phyloP scores from a whole-genome alignment of 1,284 basidiomycete species.

The Microbotryum lychnidis-dioicae region DNA sequence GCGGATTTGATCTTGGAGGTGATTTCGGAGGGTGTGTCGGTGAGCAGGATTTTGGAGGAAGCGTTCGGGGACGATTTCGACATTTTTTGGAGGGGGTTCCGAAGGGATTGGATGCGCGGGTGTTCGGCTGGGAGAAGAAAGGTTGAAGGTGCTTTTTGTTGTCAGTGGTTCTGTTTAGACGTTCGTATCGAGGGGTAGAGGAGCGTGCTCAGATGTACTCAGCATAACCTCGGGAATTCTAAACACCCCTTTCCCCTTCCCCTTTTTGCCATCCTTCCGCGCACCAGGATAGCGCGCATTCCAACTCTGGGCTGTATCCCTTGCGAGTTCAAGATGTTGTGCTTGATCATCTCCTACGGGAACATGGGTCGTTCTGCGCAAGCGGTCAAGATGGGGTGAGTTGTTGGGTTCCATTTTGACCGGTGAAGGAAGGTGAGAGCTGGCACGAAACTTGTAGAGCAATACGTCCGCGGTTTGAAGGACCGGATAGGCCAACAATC shows the following conservation, averaged over 20 bases:
- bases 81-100: slow-evolving; percentile 83
- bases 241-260: slow-evolving; percentile 49
- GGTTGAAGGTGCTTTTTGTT: too few relatives aligned
- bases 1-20: slow-evolving; percentile 65
- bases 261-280: slow-evolving; percentile 12
- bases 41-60: slow-evolving; percentile 76
- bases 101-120: slow-evolving; percentile 63
- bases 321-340: slow-evolving; percentile 81
- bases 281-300: slow-evolving; percentile 50
- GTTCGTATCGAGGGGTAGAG: not conserved
- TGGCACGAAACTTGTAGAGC: slow-evolving; percentile 59
- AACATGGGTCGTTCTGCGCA: slow-evolving; percentile 70
- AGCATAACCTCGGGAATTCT: slow-evolving; percentile 63
- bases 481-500: slow-evolving; percentile 84
- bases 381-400: not conserved
- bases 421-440: not conserved
- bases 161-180: too few relatives aligned
- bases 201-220: slow-evolving; percentile 49
- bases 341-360: slow-evolving; percentile 93
- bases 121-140: slow-evolving; percentile 51
- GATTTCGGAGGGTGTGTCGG: slow-evolving; percentile 61
- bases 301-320: slow-evolving; percentile 75
- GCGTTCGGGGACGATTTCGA: slow-evolving; percentile 79
- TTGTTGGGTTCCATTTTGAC: not conserved
- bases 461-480: slow-evolving; percentile 90